These are phyloP conservation scores for Fomes fomentarius DNA, from an alignment of 1,284 basidiomycete species.

Conservation along the genomic window DNA sequence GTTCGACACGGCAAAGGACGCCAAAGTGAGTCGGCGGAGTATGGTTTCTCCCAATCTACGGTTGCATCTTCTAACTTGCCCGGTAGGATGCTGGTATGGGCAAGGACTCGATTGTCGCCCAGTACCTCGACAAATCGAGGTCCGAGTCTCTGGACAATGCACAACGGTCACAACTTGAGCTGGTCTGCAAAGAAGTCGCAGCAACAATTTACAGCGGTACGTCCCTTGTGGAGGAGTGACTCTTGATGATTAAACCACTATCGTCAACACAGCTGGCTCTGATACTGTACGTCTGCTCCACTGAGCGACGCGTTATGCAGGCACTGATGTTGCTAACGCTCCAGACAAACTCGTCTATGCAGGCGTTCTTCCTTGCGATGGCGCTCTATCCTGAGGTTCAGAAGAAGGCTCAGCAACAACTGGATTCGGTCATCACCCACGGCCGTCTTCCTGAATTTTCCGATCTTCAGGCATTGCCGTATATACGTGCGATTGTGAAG, in stretches of 20 bases:
- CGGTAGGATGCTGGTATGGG: neutral
- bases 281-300: neutral
- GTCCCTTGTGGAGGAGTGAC: no score
- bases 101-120: neutral
- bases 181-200: neutral
- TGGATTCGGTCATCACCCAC: constrained; percentile 33
- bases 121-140: neutral
- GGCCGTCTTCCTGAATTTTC: constrained; percentile 33
- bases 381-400: constrained; percentile 32
- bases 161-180: neutral
- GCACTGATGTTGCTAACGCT: no score
- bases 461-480: constrained; percentile 32
- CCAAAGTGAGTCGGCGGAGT: neutral
- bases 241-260: neutral
- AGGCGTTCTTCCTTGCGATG: constrained; percentile 33
- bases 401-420: constrained; percentile 33
- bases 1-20: neutral
- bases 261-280: neutral
- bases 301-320: no score
- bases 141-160: neutral
- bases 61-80: neutral
- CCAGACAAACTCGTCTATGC: constrained; percentile 11
- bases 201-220: neutral
- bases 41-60: neutral
- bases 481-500: constrained; percentile 34